Base-by-base conservation (phyloP, 2,329 filamentous ascomycete species). In the Ophiosphaerella narmari region DNA sequence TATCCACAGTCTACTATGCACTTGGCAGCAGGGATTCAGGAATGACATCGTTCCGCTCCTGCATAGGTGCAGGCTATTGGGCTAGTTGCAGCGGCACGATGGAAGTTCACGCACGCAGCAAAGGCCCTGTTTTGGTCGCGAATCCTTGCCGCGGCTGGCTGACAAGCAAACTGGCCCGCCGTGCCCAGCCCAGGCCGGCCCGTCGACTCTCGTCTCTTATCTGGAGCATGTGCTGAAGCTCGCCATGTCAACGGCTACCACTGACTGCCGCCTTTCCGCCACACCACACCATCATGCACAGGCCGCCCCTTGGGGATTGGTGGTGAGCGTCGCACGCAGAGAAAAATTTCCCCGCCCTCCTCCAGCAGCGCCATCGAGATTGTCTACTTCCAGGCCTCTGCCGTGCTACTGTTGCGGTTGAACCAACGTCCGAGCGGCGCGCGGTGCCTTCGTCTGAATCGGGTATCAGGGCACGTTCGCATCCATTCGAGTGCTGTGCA, bases 41-140 rank as follows among this genome's bases (percentile, higher is more conserved):
- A 42, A 54, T 51, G 48, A 50, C 50, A 56, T 51, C 38, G 53
- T 31, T 7, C 26, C 26, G 26, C 26, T 29, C 7, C 11, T 29
- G 26, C 26, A 29, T 29, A 6, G 11, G 26, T 29, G 7, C 18
- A 21, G 43, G 39, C 44, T 12, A 34, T 35, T 47, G 38, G n/a
- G 38, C 13, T 31, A 35, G 24, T 26, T 24, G 38, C 36, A 8
- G 16, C 39, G 32, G 40, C 40, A n/a, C 40, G 21, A 21, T 29
- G 26, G 26, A 33, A 40, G 38, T 26, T 40, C 40, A 34, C 40
- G 40, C 40, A 33, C 13, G n/a, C 16, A 36, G n/a, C 16, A 36
- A 21, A 37, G 11, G 16, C 35, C 32, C 44, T 40, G 44, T 31
- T 46, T 41, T 37, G 21, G 44, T 33, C 37, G 16, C 24, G 29